Base-by-base conservation (phyloP, 192 early-diverging fungal genomes). In the Polychytrium aggregatum region DNA sequence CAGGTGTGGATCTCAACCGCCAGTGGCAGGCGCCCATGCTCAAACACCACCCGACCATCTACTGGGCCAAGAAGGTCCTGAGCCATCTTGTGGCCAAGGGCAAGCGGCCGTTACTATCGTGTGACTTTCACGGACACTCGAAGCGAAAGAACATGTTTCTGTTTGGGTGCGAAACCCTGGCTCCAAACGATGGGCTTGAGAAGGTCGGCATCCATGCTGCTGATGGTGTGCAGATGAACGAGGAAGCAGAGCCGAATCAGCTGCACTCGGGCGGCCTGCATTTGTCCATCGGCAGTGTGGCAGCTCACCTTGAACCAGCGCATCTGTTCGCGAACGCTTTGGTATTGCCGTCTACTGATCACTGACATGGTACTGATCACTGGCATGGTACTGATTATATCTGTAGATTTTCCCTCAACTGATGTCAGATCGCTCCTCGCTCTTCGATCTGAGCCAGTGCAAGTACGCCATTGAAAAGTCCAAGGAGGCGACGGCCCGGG, bases 61-160 rank as follows among this genome's bases (percentile, higher is more conserved):
- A 55, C 51, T 73, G 65, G 60, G 57, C 65, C 17, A 72, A 72
- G 46, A 16, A 37, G 27, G 42, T 76, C 26, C 69, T 57, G 56
- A 52, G 53, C n/a, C 60, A 60, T 48, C 41, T 70, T 10, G 45
- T 68, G 0, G 59, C 61, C 11, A 27, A 30, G 16, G 67, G 63
- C 0, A 26, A 53, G 3, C 52, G 58, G 21, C 53, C 58, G 11
- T 35, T 74, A 33, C 60, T 64, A 59, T 48, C 60, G 0, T 71
- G 72, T 56, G 72, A 75, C 39, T 68, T 75, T 37, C 72, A 75
- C 50, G 72, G 68, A 0, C 73, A 76, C 47, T 76, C 73, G 24
- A 52, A 63, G 14, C 56, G 60, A 26, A 76, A 76, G 53, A 72
- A 69, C 43, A 56, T 67, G 0, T 76, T 76, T 54, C 29, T 76